Percentiles rank a stretch among this genome's conserved stretches.
These are phyloP conservation scores for Magnaporthales sp. DNA, from an alignment of 2,329 filamentous ascomycete species.

Conservation along the genomic window DNA sequence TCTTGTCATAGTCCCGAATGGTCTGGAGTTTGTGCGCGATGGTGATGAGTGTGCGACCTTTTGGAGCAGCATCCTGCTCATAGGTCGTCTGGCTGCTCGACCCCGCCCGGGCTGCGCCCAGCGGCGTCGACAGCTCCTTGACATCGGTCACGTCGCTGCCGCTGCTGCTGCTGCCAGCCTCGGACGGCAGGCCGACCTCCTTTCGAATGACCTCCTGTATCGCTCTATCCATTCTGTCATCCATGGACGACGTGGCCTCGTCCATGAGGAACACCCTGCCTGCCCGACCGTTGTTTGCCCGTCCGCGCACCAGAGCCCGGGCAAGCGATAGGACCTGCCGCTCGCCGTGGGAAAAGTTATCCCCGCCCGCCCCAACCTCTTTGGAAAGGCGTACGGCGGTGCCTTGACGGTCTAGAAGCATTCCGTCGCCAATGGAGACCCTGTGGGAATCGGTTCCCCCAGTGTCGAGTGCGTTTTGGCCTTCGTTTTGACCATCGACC, in stretches of 20 bases:
- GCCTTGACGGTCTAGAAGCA: not conserved
- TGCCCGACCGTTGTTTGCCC: constrained; percentile 14
- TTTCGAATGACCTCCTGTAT: constrained; percentile 44
- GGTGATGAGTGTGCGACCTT: constrained; percentile 43
- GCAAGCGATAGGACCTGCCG: constrained; percentile 50
- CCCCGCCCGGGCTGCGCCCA: not conserved
- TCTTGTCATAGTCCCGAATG: constrained; percentile 50
- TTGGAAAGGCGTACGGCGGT: constrained; percentile 29
- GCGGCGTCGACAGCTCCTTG: too few species aligned
- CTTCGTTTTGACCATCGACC: not conserved
- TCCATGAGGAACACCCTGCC: constrained; percentile 48
- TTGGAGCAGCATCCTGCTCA: constrained; percentile 12
- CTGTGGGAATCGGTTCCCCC: not conserved
- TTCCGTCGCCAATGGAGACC: not conserved
- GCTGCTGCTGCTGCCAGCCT: not conserved
- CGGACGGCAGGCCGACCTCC: constrained; percentile 25
- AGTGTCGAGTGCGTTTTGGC: not conserved
- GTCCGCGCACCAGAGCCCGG: constrained; percentile 39
- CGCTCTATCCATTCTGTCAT: constrained; percentile 46
- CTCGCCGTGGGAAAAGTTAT: constrained; percentile 50
- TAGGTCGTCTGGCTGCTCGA: constrained; percentile 12
- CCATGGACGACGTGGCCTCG: constrained; percentile 52
- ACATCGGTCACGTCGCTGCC: not conserved
- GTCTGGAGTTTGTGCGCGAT: constrained; percentile 50
- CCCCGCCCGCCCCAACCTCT: constrained; percentile 40